Percentiles rank a stretch among this genome's conserved stretches.
Evolutionary conservation across 1,284 basidiomycete species (phyloP).

Genomic region (Stereum hirsutum): DNA sequence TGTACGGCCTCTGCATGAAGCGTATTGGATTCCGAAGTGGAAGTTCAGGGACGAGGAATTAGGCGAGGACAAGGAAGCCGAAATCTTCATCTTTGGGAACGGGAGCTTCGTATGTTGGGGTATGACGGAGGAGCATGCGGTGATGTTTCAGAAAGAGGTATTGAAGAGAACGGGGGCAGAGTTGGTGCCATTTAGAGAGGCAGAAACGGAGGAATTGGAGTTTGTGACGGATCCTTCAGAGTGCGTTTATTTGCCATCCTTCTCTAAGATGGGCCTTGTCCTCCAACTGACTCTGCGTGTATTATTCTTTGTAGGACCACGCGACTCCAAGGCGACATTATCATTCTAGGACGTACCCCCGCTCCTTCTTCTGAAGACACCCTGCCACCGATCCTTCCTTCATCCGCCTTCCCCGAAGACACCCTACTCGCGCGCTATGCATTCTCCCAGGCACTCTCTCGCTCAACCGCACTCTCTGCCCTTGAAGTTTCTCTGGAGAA

Average conservation of each 20-base stretch:
- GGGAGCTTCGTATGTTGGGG: slow-evolving; percentile 89
- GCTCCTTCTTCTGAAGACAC: slow-evolving; percentile 35
- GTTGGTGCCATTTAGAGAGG: slow-evolving; percentile 53
- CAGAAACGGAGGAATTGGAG: slow-evolving; percentile 84
- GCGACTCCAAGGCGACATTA: slow-evolving; percentile 80
- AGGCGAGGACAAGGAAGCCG: slow-evolving; percentile 60
- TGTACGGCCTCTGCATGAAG: slow-evolving; percentile 55
- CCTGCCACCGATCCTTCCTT: slow-evolving; percentile 33
- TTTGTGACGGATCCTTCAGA: slow-evolving; percentile 84
- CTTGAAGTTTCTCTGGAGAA: slow-evolving; percentile 76
- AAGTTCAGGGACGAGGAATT: slow-evolving; percentile 44
- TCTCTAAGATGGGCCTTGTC: too few species aligned
- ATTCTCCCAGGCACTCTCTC: slow-evolving; percentile 81
- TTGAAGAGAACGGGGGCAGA: slow-evolving; percentile 50
- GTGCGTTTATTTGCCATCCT: too few species aligned
- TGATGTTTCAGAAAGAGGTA: slow-evolving; percentile 56
- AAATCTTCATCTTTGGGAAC: slow-evolving; percentile 80
- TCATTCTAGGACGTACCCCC: slow-evolving; percentile 72
- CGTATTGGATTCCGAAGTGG: slow-evolving; percentile 76
- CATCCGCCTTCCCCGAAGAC: slow-evolving; percentile 44
- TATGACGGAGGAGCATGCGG: slow-evolving; percentile 70
- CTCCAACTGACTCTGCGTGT: slow-evolving; percentile 10
- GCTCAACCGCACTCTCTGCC: slow-evolving; percentile 78
- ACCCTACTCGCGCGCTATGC: slow-evolving; percentile 81
- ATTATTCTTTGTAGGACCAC: slow-evolving; percentile 47